These are phyloP conservation scores for Beta corolliflora DNA, from an alignment of 179 eudicot species.

Conservation along the genomic window DNA sequence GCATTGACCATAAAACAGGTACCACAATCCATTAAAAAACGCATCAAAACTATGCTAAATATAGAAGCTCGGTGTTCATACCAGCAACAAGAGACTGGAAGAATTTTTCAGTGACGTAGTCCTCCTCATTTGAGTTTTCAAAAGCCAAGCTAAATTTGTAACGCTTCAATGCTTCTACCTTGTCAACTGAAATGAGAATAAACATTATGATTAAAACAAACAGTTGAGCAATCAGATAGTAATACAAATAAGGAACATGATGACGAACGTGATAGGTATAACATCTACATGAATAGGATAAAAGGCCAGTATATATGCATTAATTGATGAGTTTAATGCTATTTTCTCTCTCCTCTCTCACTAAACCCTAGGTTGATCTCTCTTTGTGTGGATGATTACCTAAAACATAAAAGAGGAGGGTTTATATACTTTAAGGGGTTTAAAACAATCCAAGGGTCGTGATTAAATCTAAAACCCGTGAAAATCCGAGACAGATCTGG, in stretches of 20 bases:
- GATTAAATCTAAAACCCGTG: too few relatives aligned
- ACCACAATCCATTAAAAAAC: neutral
- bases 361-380: too few relatives aligned
- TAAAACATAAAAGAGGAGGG: too few relatives aligned
- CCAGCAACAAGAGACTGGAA: slow-evolving; percentile 99
- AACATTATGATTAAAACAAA: neutral
- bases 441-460: too few relatives aligned
- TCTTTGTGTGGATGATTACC: too few relatives aligned
- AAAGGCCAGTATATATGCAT: neutral
- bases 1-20: neutral
- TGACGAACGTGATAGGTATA: neutral
- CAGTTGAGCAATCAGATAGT: neutral
- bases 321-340: too few relatives aligned
- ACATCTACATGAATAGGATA: neutral
- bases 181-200: slow-evolving; percentile 62
- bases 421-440: too few relatives aligned
- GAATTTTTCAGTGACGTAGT: slow-evolving; percentile 94
- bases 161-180: slow-evolving; percentile 75
- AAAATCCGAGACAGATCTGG: too few relatives aligned
- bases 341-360: too few relatives aligned
- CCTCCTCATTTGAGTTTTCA: slow-evolving; percentile 97
- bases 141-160: slow-evolving; percentile 97
- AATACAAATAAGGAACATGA: slow-evolving; percentile 3
- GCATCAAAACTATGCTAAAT: slow-evolving; percentile 2
- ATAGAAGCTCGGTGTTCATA: slow-evolving; percentile 32